These are phyloP conservation scores for Podila epigama DNA, from an alignment of 192 early-diverging fungal species.

Conservation along the genomic window DNA sequence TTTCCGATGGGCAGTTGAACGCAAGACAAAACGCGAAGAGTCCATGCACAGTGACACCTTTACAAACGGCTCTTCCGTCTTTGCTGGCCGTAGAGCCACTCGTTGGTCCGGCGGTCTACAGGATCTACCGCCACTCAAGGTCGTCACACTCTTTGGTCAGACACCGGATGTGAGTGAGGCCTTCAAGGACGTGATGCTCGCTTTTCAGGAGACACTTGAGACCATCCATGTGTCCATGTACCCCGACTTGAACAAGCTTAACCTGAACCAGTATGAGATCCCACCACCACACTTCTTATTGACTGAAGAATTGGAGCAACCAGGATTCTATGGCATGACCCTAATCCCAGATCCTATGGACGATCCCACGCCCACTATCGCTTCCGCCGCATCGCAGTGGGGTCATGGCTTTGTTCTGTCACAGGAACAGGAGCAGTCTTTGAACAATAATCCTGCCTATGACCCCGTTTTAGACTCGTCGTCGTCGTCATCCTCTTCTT, in stretches of 20 bases:
- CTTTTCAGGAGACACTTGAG: conserved; percentile 34
- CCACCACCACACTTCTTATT: conserved; percentile 9
- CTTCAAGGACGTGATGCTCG: conserved; percentile 27
- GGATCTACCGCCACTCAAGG: conserved; percentile 18
- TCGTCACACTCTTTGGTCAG: conserved; percentile 30
- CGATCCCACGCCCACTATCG: background rate
- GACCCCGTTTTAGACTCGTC: too few species aligned
- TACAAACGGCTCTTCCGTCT: background rate
- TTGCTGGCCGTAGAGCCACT: background rate
- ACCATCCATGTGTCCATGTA: conserved; percentile 34
- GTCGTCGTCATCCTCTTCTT: background rate
- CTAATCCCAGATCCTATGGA: conserved; percentile 1
- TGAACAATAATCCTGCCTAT: too few species aligned
- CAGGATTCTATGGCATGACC: conserved; percentile 6
- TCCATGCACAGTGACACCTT: too few species aligned
- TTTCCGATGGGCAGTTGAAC: conserved; percentile 20
- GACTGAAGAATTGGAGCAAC: background rate
- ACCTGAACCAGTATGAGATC: conserved; percentile 4
- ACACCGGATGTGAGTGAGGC: conserved; percentile 19
- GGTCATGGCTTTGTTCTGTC: too few species aligned
- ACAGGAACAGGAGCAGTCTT: too few species aligned
- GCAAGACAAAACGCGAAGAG: background rate
- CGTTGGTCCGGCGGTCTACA: background rate
- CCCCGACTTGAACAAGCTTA: conserved; percentile 17
- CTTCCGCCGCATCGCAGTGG: background rate